Conservation (phyloP, 495 filamentous ascomycete genomes). For the Neurospora terricola region DNA sequence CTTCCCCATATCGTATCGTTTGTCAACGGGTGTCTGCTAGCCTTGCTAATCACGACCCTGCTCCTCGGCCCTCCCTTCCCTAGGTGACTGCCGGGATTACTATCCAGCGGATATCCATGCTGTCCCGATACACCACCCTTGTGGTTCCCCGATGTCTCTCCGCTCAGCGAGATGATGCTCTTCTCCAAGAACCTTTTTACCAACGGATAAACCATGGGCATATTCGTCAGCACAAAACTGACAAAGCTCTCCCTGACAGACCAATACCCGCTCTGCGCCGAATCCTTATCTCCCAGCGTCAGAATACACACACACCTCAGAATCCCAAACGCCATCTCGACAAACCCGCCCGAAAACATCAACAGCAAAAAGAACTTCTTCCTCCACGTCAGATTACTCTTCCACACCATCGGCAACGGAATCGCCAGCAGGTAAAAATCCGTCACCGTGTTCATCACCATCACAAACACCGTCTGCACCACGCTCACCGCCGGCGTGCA, state of each 20-base stretch:
- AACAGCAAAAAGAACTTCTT: constrained; percentile 41
- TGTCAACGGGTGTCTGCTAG: constrained; percentile 30
- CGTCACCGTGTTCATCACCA: constrained; percentile 38
- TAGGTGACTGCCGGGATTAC: background rate
- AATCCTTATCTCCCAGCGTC: constrained; percentile 17
- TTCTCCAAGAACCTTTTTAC: constrained; percentile 11
- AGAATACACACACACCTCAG: constrained; percentile 40
- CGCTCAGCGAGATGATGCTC: background rate
- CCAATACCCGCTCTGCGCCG: constrained; percentile 34
- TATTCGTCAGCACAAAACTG: constrained; percentile 41
- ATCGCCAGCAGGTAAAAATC: constrained; percentile 46
- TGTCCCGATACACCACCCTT: background rate
- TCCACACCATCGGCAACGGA: constrained; percentile 45
- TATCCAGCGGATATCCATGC: background rate
- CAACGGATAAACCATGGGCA: constrained; percentile 44
- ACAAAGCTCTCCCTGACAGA: constrained; percentile 42
- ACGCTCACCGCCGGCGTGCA: constrained; percentile 42
- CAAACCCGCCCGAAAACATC: constrained; percentile 42
- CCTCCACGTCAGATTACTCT: constrained; percentile 28
- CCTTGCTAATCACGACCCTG: background rate
- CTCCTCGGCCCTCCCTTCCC: background rate
- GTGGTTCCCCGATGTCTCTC: background rate
- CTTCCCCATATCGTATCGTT: constrained; percentile 29
- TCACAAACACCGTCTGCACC: constrained; percentile 34
- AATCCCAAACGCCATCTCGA: constrained; percentile 35